Evolutionary conservation across 2,329 filamentous ascomycete species (phyloP), one percentile per base, ranked within the genome.

Genomic region (Eutypella sp.): DNA sequence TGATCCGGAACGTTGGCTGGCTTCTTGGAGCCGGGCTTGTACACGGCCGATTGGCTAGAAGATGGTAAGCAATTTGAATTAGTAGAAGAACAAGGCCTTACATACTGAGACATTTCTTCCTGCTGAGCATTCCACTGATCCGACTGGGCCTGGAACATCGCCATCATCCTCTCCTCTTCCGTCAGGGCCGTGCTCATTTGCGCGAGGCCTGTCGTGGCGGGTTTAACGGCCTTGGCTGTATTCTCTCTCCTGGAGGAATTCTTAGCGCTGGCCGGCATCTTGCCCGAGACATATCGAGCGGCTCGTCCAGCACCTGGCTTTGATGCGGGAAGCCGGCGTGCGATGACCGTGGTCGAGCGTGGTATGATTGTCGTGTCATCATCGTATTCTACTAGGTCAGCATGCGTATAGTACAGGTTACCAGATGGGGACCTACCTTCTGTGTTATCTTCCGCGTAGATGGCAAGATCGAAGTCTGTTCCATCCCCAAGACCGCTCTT

Each of bases 361-460:
- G 92, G 89, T 44, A 99, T 96, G 57, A 96, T 91, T n/a, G 87
- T 89, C 1, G 93, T 97, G 64, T 99, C 93, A 73, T 99, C 93
- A 58, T 96, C 89, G 63, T 97, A 97, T 70, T 95, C 93, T 96
- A 61, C 15, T 56, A 63, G 54, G 13, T 23, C 5, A n/a, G 6
- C 13, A 47, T 13, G 36, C 19, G 24, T 5, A 16, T 44, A 7
- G 40, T 38, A 18, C 16, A 29, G 9, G n/a, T 4, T 11, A 10
- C 19, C 15, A 24, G 19, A 13, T 23, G 23, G n/a, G 13, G 45
- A 67, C 81, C 75, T 76, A 93, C 89, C 88, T 80, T 96, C 89
- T 65, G 83, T 88, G 55, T 84, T 87, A 67, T 97, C 91, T 64
- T 96, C 89, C 52, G 89, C 88, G 69, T 90, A 96, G 57, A 99